Conservation (phyloP, 2,329 filamentous ascomycete species). For the Epichloe gansuensis region DNA sequence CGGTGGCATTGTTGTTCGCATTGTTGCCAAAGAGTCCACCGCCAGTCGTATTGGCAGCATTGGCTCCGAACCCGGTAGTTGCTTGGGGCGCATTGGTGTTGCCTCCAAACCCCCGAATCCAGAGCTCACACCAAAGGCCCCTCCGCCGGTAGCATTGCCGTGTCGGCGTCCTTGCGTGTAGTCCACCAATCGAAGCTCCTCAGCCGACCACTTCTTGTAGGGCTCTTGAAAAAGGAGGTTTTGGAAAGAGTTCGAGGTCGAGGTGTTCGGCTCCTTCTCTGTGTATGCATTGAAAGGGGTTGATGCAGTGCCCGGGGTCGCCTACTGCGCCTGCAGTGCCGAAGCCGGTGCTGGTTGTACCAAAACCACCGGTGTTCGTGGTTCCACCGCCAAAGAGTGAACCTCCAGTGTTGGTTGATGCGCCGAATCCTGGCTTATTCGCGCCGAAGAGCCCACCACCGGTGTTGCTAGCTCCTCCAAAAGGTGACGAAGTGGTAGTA, state of each 20-base stretch:
- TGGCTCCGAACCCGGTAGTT: constrained; percentile 34
- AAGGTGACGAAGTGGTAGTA: constrained; percentile 25
- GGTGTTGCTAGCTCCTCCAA: constrained; percentile 24
- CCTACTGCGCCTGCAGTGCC: constrained; percentile 26
- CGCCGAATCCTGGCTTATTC: constrained; percentile 40
- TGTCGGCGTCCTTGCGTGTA: constrained; percentile 77
- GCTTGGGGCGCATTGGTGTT: constrained; percentile 19
- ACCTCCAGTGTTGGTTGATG: constrained; percentile 25
- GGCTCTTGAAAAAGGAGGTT: constrained; percentile 67
- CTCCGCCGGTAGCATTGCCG: constrained; percentile 73
- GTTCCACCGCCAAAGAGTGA: constrained; percentile 35
- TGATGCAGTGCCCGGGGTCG: constrained; percentile 56
- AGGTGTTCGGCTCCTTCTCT: constrained; percentile 60
- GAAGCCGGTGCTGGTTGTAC: constrained; percentile 35
- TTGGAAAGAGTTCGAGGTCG: constrained; percentile 52
- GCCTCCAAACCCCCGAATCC: constrained; percentile 37
- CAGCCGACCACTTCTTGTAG: constrained; percentile 85
- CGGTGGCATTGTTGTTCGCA: constrained; percentile 21
- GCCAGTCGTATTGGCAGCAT: constrained; percentile 20
- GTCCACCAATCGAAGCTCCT: constrained; percentile 70
- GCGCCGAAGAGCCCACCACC: constrained; percentile 42
- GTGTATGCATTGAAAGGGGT: constrained; percentile 56
- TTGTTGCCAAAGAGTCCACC: constrained; percentile 26
- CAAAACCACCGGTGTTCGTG: constrained; percentile 20
- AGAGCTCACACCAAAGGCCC: constrained; percentile 62